These are phyloP conservation scores for Noccaea caerulescens DNA, from an alignment of 345 rosid genomes.

Conservation along the genomic window DNA sequence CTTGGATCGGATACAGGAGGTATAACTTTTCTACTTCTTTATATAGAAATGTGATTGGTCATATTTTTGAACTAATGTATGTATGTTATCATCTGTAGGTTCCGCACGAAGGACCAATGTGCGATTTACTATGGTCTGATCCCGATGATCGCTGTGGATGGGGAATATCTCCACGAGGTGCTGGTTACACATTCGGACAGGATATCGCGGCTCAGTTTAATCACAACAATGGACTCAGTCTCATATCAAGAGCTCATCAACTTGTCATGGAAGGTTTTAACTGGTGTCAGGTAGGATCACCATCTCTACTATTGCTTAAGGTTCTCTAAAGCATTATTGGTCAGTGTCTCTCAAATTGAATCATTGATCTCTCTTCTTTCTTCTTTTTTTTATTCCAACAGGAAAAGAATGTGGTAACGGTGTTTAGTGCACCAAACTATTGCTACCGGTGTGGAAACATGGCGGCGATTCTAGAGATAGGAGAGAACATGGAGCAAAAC, in stretches of 20 bases:
- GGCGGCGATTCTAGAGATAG: constrained; percentile 88
- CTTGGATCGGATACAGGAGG: constrained; percentile 91
- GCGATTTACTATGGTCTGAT: constrained; percentile 84
- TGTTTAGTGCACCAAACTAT: constrained; percentile 85
- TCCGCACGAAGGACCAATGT: constrained; percentile 89
- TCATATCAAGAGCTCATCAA: constrained; percentile 87
- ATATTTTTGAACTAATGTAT: constrained; percentile 14
- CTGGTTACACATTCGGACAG: constrained; percentile 56
- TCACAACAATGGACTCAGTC: constrained; percentile 73
- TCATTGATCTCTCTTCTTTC: background rate
- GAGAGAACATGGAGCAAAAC: constrained; percentile 81
- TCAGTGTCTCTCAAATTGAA: background rate
- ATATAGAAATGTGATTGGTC: background rate
- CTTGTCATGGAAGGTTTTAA: constrained; percentile 93
- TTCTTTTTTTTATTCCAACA: constrained; percentile 22
- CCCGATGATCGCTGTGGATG: constrained; percentile 52
- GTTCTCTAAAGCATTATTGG: background rate
- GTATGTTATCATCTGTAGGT: constrained; percentile 53
- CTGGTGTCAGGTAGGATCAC: constrained; percentile 69
- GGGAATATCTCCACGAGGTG: constrained; percentile 53
- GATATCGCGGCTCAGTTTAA: constrained; percentile 77
- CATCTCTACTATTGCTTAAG: constrained; percentile 21
- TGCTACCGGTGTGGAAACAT: constrained; percentile 84
- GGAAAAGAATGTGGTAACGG: constrained; percentile 85
- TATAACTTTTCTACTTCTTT: constrained; percentile 15